A percentile compares a stretch with the other conserved stretches of the same genome.
phyloP scores from a whole-genome alignment of 2,329 filamentous ascomycete species.

The Apiospora arundinis region DNA sequence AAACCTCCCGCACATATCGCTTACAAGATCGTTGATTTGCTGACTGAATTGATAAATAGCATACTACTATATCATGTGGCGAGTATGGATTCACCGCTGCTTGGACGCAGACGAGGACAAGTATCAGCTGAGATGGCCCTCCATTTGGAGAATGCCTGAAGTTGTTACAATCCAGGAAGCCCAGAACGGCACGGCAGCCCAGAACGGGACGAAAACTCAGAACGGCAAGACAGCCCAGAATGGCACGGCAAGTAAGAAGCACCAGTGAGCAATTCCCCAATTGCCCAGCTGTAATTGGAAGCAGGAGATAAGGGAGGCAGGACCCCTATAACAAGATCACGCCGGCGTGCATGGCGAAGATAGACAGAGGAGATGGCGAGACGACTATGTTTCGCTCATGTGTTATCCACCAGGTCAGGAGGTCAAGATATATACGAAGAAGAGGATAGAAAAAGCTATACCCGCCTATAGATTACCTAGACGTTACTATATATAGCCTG shows the following conservation, averaged over 20 bases:
- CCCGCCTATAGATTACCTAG: not conserved
- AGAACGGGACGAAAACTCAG: slow-evolving; percentile 32
- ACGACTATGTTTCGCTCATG: not conserved
- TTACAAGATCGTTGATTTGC: not conserved
- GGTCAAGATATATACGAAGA: not conserved
- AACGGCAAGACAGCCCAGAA: slow-evolving; percentile 23
- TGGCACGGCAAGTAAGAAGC: slow-evolving; percentile 36
- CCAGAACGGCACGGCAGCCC: slow-evolving; percentile 29
- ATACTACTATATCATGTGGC: slow-evolving; percentile 86
- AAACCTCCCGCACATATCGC: not conserved
- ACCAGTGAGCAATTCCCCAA: slow-evolving; percentile 25
- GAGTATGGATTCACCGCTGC: slow-evolving; percentile 80
- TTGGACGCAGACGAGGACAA: slow-evolving; percentile 75
- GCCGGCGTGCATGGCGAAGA: not conserved
- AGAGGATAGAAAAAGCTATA: not conserved
- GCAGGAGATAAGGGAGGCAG: not conserved
- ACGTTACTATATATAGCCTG: not conserved
- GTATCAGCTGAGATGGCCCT: slow-evolving; percentile 74
- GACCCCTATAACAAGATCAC: not conserved
- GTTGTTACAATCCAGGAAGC: slow-evolving; percentile 45
- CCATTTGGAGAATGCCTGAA: slow-evolving; percentile 58
- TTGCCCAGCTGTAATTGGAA: not conserved
- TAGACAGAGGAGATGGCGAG: not conserved
- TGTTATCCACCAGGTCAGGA: not conserved
- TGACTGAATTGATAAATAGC: slow-evolving; percentile 48